Evolutionary conservation across 2,329 filamentous ascomycete genomes (phyloP), one percentile per base, ranked within the genome.

Genomic region (Phialemoniopsis sp.): DNA sequence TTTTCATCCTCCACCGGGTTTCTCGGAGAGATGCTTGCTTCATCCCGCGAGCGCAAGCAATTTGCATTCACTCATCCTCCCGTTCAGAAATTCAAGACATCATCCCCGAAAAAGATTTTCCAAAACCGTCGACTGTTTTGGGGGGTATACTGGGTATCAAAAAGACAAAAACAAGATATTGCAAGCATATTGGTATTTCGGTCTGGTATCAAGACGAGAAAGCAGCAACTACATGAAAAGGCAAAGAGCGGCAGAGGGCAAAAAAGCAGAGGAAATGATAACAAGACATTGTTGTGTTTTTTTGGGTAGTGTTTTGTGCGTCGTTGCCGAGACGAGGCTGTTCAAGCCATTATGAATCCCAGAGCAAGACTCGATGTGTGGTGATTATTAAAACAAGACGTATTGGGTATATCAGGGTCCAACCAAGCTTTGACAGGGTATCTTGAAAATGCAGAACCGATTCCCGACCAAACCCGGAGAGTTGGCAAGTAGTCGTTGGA

Each of bases 381-480:
- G 21, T 10, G 21, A 26, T 26, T 26, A 26, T 26, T 26, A 38
- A 38, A 40, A 38, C 26, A 29, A 36, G 38, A 26, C 21, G 26
- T 26, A 26, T 6, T 26, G 21, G 21, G 21, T 26, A 26, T 26
- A 26, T 26, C 21, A 26, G 21, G 34, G 17, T 41, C 32, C 19
- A 36, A 37, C 36, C 14, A 36, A 45, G 43, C 64, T 71, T 26
- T 60, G 64, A 69, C 64, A 67, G 70, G 70, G 70, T 73, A 73
- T 73, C 70, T 72, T 66, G 66, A 74, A 26, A 73, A 76, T 74
- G 70, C 72, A 74, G 65, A 71, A 67, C 68, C 66, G 68, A 63
- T 67, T 62, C 68, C 66, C 56, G 63, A 63, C 65, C 65, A 62
- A 55, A 54, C 34, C 47, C 49, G 45, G 44, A 44, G 43, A 47